Evolutionary conservation across 2,329 filamentous ascomycete genomes (phyloP).

Genomic region (Alternaria sp.): DNA sequence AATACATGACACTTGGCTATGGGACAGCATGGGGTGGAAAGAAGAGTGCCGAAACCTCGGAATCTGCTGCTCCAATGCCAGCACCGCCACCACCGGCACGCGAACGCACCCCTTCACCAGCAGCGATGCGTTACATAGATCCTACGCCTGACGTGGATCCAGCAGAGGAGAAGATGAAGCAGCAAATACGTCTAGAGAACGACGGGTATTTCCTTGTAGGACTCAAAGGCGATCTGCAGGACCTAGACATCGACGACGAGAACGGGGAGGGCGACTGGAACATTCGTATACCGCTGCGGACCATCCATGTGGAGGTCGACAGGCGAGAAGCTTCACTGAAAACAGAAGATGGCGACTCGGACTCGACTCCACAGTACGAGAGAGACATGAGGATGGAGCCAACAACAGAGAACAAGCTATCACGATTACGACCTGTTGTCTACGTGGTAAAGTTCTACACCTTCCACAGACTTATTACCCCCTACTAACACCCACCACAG

Average conservation of each 20-base stretch:
- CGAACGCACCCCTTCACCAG: conserved; percentile 23
- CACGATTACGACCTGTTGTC: conserved; percentile 68
- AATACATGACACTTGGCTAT: conserved; percentile 59
- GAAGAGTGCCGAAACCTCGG: conserved; percentile 11
- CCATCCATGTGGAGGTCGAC: conserved; percentile 69
- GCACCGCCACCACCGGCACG: background rate
- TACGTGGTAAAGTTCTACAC: conserved; percentile 65
- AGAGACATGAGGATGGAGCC: conserved; percentile 19
- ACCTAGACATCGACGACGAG: conserved; percentile 55
- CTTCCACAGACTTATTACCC: too few species aligned
- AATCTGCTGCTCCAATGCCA: background rate
- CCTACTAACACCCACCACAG: conserved; percentile 16
- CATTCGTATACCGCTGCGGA: conserved; percentile 66
- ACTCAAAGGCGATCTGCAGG: conserved; percentile 68
- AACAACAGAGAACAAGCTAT: conserved; percentile 13
- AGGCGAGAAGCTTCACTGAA: conserved; percentile 43
- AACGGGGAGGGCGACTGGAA: conserved; percentile 46
- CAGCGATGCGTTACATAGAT: conserved; percentile 45
- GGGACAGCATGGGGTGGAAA: conserved; percentile 47
- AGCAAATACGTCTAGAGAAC: conserved; percentile 52
- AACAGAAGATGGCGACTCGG: conserved; percentile 21
- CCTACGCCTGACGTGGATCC: conserved; percentile 50
- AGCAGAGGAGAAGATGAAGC: conserved; percentile 68
- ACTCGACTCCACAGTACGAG: conserved; percentile 31
- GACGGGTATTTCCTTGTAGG: conserved; percentile 71